Base-by-base conservation (phyloP, 2,329 filamentous ascomycete species). In the Malbranchea zuffiana region DNA sequence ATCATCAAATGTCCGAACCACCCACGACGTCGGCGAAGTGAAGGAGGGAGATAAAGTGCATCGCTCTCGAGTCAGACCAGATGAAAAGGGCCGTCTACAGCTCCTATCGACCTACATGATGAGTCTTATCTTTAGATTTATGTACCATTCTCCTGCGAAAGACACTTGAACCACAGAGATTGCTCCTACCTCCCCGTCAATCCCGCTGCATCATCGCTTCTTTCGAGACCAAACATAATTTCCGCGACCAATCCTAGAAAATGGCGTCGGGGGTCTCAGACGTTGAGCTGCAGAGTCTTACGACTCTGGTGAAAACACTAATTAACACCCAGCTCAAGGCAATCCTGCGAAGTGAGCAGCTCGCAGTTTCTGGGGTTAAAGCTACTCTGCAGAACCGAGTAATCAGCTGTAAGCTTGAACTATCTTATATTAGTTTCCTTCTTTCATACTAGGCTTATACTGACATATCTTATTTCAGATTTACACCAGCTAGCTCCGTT, bases 341-440 rank as follows among this genome's bases (percentile, higher is more conserved):
- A 35, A 79, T 96, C 47, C 82, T 88, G 53, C 72, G 75, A 45
- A 67, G 73, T 43, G 83, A 93, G 62, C 73, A 77, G 31, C 67
- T 93, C 23, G 72, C 75, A 47, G 80, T 83, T 43, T 82, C 80
- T 18, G 90, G 90, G 13, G 80, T 90, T 51, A 98, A 98, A 67
- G 75, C 77, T 21, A 74, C 82, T 27, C 66, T 96, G 42, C 86
- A 94, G 61, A 65, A 66, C 41, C 79, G 88, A 50, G 82, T 95
- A 43, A 74, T 80, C 45, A 67, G 74, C 41, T 74, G 90, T 96
- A 69, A 61, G 82, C 75, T 39, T 24, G 17, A 23, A 11, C 27
- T 8, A 8, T 31, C 17, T 13, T 17, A 21, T 18, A 19, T 21
- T 12, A 20, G 28, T n/a, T 23, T 38, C 32, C 15, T 39, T 41